phyloP scores from a whole-genome alignment of 2,329 filamentous ascomycete species.

The Fusarium sp. region DNA sequence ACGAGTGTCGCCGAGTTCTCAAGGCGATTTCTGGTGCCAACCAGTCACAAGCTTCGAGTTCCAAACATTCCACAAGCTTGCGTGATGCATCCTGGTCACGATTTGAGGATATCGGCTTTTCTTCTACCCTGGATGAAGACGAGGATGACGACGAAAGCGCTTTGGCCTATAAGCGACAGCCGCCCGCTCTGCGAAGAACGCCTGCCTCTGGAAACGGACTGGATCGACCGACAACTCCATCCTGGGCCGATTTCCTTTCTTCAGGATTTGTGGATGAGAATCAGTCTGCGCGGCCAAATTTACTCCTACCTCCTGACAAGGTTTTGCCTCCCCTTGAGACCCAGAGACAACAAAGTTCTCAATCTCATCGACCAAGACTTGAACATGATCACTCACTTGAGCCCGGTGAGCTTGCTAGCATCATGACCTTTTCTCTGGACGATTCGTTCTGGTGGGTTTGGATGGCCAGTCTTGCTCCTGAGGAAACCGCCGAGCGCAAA shows the following conservation, averaged over 20 bases:
- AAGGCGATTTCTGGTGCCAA: slow-evolving; percentile 90
- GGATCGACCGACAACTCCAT: slow-evolving; percentile 91
- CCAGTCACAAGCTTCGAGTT: slow-evolving; percentile 80
- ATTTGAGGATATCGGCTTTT: slow-evolving; percentile 95
- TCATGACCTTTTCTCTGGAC: slow-evolving; percentile 86
- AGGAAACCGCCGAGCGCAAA: slow-evolving; percentile 88
- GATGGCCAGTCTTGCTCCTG: slow-evolving; percentile 94
- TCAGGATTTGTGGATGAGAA: slow-evolving; percentile 88
- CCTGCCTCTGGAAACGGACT: slow-evolving; percentile 77
- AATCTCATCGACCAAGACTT: slow-evolving; percentile 82
- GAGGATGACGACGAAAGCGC: slow-evolving; percentile 72
- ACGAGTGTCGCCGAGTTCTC: slow-evolving; percentile 93
- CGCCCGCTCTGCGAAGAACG: slow-evolving; percentile 70
- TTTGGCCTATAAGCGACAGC: slow-evolving; percentile 56
- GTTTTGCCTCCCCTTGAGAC: slow-evolving; percentile 86
- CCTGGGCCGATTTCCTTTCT: slow-evolving; percentile 97
- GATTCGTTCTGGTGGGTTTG: slow-evolving; percentile 99
- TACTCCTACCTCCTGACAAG: slow-evolving; percentile 92
- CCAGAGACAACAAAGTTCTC: slow-evolving; percentile 83
- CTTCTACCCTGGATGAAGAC: slow-evolving; percentile 78
- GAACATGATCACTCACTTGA: slow-evolving; percentile 79
- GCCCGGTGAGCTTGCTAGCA: slow-evolving; percentile 94
- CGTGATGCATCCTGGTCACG: slow-evolving; percentile 95
- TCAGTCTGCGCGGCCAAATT: slow-evolving; percentile 69
- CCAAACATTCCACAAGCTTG: slow-evolving; percentile 78